phyloP scores from a whole-genome alignment of 2,329 filamentous ascomycete species.

The Ceratocystis alfenasii region DNA sequence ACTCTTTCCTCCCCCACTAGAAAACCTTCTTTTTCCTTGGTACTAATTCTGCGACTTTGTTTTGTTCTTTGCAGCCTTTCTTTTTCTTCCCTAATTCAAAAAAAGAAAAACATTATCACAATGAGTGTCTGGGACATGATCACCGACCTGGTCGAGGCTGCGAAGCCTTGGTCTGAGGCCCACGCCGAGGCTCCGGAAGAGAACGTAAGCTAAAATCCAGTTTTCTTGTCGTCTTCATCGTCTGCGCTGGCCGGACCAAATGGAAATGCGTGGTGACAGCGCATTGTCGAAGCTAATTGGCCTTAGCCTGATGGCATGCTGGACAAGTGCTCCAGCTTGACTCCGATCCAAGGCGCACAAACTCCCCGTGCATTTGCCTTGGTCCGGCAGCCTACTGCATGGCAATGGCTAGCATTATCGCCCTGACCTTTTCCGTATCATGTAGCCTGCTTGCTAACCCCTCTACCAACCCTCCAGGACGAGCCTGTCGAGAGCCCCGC shows the following conservation, averaged over 20 bases:
- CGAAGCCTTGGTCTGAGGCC: conserved; percentile 51
- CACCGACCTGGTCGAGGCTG: conserved; percentile 52
- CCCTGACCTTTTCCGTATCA: no score
- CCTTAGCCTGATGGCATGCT: no score
- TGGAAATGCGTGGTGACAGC: background rate
- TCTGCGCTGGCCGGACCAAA: background rate
- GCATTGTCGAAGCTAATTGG: background rate
- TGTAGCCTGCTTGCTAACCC: conserved; percentile 25
- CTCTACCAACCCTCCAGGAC: conserved; percentile 26
- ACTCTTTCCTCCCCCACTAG: background rate
- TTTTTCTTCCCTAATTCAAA: conserved; percentile 14
- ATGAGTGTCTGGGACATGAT: conserved; percentile 59
- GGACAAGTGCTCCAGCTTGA: background rate
- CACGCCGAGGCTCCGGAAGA: conserved; percentile 57
- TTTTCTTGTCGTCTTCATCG: no score
- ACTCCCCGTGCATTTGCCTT: no score
- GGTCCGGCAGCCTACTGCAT: background rate
- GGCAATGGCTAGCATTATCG: no score
- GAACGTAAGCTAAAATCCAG: conserved; percentile 33
- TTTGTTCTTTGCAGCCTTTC: conserved; percentile 4
- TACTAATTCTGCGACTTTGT: background rate
- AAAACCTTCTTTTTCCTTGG: background rate
- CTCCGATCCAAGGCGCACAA: no score
- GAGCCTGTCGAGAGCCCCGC: conserved; percentile 26
- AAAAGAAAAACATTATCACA: conserved; percentile 28